Percentiles rank a stretch among this genome's conserved stretches.
These are phyloP conservation scores for Castanea sativa DNA, from an alignment of 306 rosid genomes.

Conservation along the genomic window DNA sequence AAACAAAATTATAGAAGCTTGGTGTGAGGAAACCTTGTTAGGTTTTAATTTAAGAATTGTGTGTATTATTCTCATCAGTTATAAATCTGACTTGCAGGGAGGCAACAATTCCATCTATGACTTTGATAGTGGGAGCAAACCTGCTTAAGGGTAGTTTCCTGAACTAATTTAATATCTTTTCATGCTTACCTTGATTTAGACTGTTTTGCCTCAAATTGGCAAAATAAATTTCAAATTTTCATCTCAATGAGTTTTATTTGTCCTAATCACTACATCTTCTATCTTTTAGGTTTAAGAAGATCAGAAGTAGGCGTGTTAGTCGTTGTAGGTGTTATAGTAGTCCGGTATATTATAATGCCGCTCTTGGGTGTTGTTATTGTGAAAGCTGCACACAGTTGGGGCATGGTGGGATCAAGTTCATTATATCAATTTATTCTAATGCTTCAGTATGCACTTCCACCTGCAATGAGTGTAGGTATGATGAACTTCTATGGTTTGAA, in stretches of 20 bases:
- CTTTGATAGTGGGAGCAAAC: conserved; percentile 49
- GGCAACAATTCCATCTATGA: conserved; percentile 40
- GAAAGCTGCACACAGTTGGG: background rate
- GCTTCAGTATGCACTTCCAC: conserved; percentile 6
- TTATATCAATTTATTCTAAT: conserved; percentile 1
- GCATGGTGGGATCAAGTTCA: conserved; percentile 6
- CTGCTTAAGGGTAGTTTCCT: conserved; percentile 32
- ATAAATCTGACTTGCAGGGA: conserved; percentile 20
- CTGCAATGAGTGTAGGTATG: conserved; percentile 8
- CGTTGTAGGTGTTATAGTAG: background rate
- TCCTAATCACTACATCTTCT: background rate
- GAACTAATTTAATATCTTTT: background rate
- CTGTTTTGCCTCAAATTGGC: background rate
- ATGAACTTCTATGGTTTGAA: background rate
- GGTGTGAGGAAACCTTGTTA: background rate
- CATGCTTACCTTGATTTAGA: background rate
- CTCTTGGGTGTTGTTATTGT: conserved; percentile 3
- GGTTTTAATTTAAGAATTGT: background rate
- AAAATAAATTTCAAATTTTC: background rate
- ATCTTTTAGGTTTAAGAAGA: background rate
- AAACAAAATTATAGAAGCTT: background rate
- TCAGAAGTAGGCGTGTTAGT: background rate
- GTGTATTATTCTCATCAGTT: background rate
- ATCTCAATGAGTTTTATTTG: background rate
- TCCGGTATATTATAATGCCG: background rate